Base-by-base conservation (phyloP, 2,329 filamentous ascomycete species). In the Pezicula carpinea region DNA sequence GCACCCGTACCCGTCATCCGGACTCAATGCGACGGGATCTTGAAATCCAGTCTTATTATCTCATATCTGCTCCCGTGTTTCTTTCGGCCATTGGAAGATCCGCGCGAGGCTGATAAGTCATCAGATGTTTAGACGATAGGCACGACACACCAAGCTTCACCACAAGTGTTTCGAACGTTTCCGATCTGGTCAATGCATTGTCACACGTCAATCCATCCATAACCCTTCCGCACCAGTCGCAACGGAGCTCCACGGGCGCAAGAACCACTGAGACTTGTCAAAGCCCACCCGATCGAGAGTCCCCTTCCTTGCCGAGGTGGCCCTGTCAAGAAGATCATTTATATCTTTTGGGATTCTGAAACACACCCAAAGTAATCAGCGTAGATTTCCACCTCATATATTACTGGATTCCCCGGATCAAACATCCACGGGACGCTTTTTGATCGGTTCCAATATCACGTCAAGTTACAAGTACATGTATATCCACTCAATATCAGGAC, bases 141-240 rank as follows among this genome's bases (percentile, higher is more conserved):
- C 45, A 54, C 59, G 52, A 61, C 55, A 58, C 58, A 53, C 39
- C 49, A 50, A 61, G 57, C 54, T 56, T 59, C 53, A 53, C 33
- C 52, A 56, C 48, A 55, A 49, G 43, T 58, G 59, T 63, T 63
- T 61, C 58, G 56, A 60, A 53, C 48, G 55, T 59, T 57, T 57
- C 59, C 52, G 53, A 54, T 56, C 50, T 56, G 53, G 61, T 64
- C 59, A 61, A 61, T 59, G 60, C 60, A 62, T 58, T 58, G 52
- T 61, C 55, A 53, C 53, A 59, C 47, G 48, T 59, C 53, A 50
- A 58, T 59, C 53, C 39, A 49, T 47, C 52, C 50, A 51, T 48
- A 56, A 57, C 46, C 48, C 50, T 51, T 43, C 40, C 49, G 38
- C 38, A 40, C 19, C 38, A 40, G 18, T 40, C 38, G 38, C 38